Base-by-base conservation (phyloP, 2,329 filamentous ascomycete species). In the Cladophialophora bantiana region DNA sequence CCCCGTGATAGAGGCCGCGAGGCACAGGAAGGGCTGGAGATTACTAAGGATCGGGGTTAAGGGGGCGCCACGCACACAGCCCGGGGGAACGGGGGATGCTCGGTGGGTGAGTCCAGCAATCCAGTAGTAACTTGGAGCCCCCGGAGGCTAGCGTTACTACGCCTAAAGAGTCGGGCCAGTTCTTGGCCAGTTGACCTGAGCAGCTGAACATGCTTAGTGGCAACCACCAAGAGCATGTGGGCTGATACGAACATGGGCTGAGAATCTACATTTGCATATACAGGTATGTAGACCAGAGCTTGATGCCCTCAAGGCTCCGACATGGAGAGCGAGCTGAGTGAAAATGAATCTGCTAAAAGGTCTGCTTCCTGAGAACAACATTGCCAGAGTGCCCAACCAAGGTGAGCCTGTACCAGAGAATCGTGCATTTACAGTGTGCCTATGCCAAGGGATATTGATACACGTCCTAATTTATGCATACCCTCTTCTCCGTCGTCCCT, bases 401-500 rank as follows among this genome's bases (percentile, higher is more conserved):
- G 45, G 10, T 20, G 0, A 26, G 45, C 45, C 45, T 10, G 45
- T 50, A 18, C 12, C 45, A 18, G 18, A 26, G 45, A 50, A 6
- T 18, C 3, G 45, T 4, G 45, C 20, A 10, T 50, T 26, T 31
- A 55, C 52, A 55, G 52, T 13, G 31, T 12, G 52, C 34, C 52
- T n/a, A 55, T 55, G 52, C 34, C 34, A n/a, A 7, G 18, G 18
- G 26, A 50, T 50, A 50, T 50, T 50, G 45, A 50, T 50, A 50
- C 45, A 50, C 26, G 45, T 50, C 18, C 65, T 62, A 58, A 35
- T 63, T 53, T 66, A 70, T 12, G 62, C 65, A 45, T 70, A 68
- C 48, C 68, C 68, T 65, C 66, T 89, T 74, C 85, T 82, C 76
- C 94, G 88, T 84, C 94, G 96, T 80, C 94, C 94, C 81, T 96